A percentile compares a stretch with the other conserved stretches of the same genome.
Evolutionary conservation across 306 rosid genomes (phyloP).

Genomic region (Lablab purpureus): DNA sequence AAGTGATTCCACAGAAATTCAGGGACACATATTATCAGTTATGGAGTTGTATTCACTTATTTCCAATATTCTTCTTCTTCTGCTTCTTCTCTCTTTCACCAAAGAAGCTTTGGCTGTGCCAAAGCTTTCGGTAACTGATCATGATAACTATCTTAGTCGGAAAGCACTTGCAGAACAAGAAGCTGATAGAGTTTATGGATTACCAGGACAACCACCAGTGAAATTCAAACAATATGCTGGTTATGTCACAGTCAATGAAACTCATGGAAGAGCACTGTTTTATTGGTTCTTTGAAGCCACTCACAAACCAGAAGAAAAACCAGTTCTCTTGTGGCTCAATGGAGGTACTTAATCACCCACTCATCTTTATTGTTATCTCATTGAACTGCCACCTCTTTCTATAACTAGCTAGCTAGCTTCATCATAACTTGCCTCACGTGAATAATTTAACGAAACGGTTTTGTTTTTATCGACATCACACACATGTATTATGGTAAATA

Average conservation of each 20-base stretch:
- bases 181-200: slow-evolving; percentile 58
- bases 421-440: too few species aligned
- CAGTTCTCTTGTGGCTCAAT: slow-evolving; percentile 85
- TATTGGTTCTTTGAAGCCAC: slow-evolving; percentile 86
- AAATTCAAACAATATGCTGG: slow-evolving; percentile 81
- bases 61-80: slow-evolving; percentile 16
- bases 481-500: neutral
- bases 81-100: slow-evolving; percentile 13
- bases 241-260: slow-evolving; percentile 70
- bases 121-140: neutral
- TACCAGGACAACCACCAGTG: slow-evolving; percentile 82
- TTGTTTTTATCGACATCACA: neutral
- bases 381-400: too few species aligned
- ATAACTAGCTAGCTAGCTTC: neutral
- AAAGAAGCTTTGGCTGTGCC: slow-evolving; percentile 13
- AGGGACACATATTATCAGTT: neutral
- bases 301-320: slow-evolving; percentile 53
- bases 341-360: slow-evolving; percentile 63
- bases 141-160: neutral
- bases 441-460: neutral
- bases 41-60: slow-evolving; percentile 39
- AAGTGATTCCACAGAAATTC: neutral
- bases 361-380: neutral
- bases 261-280: slow-evolving; percentile 85
- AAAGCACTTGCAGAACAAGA: slow-evolving; percentile 53